Evolutionary conservation across 371 early-diverging fungal genomes (phyloP), one percentile per base, ranked within the genome.

Genomic region (Batkoa obscura): DNA sequence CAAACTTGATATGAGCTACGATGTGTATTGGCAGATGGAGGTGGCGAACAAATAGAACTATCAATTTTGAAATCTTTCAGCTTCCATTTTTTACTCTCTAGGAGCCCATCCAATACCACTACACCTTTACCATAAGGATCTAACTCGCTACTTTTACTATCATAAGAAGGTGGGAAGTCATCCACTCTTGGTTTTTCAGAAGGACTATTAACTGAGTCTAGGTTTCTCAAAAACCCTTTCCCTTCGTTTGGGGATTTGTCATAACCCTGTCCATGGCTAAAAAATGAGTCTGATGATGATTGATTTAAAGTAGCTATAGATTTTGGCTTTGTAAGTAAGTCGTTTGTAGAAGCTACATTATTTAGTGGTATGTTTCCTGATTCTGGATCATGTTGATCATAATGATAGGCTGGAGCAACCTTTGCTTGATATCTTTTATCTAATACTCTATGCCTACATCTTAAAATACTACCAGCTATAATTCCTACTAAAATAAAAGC

Each of bases 61-160:
- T 47, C 48, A 47, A 47, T 32, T n/a, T 47, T 47, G 48, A 47
- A 47, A n/a, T 47, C 48, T 30, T 47, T 47, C 12, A 47, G 48
- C 48, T 47, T 47, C 48, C 48, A 47, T 47, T 47, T 47, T 47
- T 47, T 47, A 47, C 48, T 47, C 30, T 47, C 48, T 6, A 47
- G 30, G 31, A 47, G 48, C n/a, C 48, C 48, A 47, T 47, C 48
- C n/a, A 47, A 30, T 15, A 23, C 15, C n/a, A 47, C n/a, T 15
- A 47, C 48, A 12, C 31, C 48, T 9, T 32, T 15, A 32, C 48
- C 48, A 47, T 47, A 47, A 47, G 48, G 48, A n/a, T 47, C 48
- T 23, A 32, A 15, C 48, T 47, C 48, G 31, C 9, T 9, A 0
- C 42, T n/a, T 9, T 15, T 30, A 23, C 23, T 47, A 15, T 15